A percentile compares a stretch with the other conserved stretches of the same genome.
Evolutionary conservation across 306 rosid genomes (phyloP).

Genomic region (Inga laurina): DNA sequence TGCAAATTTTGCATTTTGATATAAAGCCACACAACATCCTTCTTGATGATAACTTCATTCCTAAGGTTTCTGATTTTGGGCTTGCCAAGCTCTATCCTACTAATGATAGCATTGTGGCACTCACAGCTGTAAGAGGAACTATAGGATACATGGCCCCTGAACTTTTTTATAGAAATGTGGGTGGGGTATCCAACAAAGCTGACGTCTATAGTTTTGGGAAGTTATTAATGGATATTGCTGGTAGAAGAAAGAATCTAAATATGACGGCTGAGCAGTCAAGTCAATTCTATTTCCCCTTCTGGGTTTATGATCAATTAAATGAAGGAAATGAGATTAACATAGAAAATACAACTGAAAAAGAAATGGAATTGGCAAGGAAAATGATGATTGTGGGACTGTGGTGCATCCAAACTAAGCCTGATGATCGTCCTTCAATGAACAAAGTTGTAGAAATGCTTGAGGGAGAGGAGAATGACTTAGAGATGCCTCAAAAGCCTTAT

Average conservation of each 20-base stretch:
- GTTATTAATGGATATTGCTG: background rate
- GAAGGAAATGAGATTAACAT: slow-evolving; percentile 11
- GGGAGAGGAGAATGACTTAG: background rate
- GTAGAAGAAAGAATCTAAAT: background rate
- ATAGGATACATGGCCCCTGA: background rate
- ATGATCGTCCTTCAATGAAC: slow-evolving; percentile 39
- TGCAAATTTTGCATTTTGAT: background rate
- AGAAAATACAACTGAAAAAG: background rate
- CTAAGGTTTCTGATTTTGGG: slow-evolving; percentile 40
- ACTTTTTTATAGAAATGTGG: background rate
- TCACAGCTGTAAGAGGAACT: slow-evolving; percentile 4
- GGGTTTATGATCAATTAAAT: slow-evolving; percentile 21
- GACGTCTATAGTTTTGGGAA: background rate
- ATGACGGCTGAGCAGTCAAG: background rate
- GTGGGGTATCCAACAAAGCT: background rate
- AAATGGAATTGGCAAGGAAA: slow-evolving; percentile 12
- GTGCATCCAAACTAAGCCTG: slow-evolving; percentile 11
- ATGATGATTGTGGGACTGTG: slow-evolving; percentile 34
- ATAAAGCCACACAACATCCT: slow-evolving; percentile 24
- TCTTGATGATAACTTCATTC: slow-evolving; percentile 20
- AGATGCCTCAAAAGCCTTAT: background rate
- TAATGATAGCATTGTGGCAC: slow-evolving; percentile 13
- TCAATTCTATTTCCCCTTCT: slow-evolving; percentile 33
- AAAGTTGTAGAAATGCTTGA: slow-evolving; percentile 14
- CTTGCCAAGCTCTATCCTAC: slow-evolving; percentile 27